A percentile compares a stretch with the other conserved stretches of the same genome.
These are phyloP conservation scores for Xylaria sp. DNA, from an alignment of 2,329 filamentous ascomycete genomes.

Conservation along the genomic window DNA sequence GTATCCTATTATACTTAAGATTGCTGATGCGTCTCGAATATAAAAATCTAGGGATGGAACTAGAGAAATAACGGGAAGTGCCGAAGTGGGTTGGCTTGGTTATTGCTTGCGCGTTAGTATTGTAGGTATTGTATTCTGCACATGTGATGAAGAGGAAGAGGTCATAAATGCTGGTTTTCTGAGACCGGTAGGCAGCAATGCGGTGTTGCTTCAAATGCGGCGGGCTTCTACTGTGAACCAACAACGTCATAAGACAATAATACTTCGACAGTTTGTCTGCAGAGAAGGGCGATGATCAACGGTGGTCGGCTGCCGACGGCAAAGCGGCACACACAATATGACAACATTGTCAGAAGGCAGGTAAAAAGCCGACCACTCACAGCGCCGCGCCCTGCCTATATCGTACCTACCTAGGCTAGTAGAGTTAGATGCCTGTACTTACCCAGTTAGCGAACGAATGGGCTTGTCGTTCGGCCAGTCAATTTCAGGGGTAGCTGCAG, in stretches of 20 bases:
- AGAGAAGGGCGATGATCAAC: constrained; percentile 22
- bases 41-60: not conserved
- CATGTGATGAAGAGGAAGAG: not conserved
- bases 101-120: not conserved
- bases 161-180: too few species aligned
- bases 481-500: constrained; percentile 33
- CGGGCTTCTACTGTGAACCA: constrained; percentile 2
- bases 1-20: constrained; percentile 30
- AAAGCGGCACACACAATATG: constrained; percentile 15
- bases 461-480: not conserved
- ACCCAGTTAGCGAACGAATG: not conserved
- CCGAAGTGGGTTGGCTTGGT: constrained; percentile 21
- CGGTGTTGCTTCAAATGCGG: not conserved
- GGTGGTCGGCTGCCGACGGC: constrained; percentile 27
- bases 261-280: not conserved
- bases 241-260: constrained; percentile 29
- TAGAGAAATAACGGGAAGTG: constrained; percentile 24
- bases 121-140: not conserved
- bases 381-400: not conserved
- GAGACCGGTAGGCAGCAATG: constrained; percentile 3
- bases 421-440: not conserved
- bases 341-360: not conserved
- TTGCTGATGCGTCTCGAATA: constrained; percentile 26
- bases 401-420: not conserved
- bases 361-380: constrained; percentile 13